Conservation (phyloP, 352 stramenopile species). For the Blastocystis sp. region DNA sequence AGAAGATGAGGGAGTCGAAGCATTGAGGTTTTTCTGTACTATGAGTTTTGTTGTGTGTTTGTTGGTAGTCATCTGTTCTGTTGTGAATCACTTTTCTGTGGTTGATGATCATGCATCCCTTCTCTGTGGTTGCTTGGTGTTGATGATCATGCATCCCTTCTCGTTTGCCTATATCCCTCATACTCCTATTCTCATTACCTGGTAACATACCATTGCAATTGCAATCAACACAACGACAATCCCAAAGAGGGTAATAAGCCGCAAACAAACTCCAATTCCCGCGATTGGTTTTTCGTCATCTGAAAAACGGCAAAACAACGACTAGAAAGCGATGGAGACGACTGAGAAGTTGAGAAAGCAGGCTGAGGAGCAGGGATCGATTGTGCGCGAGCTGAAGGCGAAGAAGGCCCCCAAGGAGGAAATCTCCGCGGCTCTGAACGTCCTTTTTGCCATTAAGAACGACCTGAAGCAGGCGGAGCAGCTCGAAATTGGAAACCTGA, state of each 20-base stretch:
- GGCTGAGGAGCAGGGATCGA: conserved; percentile 67
- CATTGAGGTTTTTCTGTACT: not conserved
- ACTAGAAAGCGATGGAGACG: not conserved
- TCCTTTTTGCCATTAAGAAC: conserved; percentile 72
- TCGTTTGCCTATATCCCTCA: too few species aligned
- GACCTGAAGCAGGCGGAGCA: conserved; percentile 70
- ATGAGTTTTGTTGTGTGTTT: not conserved
- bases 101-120: too few species aligned
- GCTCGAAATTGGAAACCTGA: conserved; percentile 70
- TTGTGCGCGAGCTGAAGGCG: conserved; percentile 70
- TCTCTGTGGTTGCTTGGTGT: too few species aligned
- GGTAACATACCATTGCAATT: too few species aligned
- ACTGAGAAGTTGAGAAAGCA: conserved; percentile 49
- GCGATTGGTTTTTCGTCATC: too few species aligned
- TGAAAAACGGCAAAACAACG: too few species aligned
- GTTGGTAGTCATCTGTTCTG: not conserved
- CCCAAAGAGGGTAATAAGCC: too few species aligned
- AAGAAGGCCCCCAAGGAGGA: conserved; percentile 72
- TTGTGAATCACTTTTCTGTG: not conserved
- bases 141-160: too few species aligned
- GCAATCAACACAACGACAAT: too few species aligned
- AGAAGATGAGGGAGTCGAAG: too few species aligned
- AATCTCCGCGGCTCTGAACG: conserved; percentile 71
- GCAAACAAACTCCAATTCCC: too few species aligned
- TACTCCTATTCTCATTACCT: too few species aligned